phyloP scores from a whole-genome alignment of 1,284 basidiomycete species.

The Paramarasmius palmivorus region DNA sequence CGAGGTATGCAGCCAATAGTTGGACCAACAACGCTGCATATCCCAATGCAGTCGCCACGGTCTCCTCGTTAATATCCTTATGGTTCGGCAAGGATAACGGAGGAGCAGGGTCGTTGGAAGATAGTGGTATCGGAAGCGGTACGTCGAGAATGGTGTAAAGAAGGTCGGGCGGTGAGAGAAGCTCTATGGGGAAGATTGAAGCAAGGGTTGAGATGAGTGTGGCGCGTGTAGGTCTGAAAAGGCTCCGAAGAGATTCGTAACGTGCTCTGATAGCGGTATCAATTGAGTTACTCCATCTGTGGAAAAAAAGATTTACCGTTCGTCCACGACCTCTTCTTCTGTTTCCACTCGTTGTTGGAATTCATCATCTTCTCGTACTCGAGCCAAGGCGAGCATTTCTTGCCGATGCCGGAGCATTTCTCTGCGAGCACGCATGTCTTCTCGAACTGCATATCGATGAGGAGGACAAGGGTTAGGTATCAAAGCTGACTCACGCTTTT shows the following conservation, averaged over 20 bases:
- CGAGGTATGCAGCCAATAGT: slow-evolving; percentile 77
- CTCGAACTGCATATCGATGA: too few species aligned
- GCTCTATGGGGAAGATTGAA: slow-evolving; percentile 85
- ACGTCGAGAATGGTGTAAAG: slow-evolving; percentile 83
- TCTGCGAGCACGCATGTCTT: slow-evolving; percentile 40
- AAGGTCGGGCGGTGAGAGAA: slow-evolving; percentile 77
- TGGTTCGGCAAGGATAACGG: slow-evolving; percentile 67
- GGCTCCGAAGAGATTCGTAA: slow-evolving; percentile 45
- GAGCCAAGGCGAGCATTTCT: slow-evolving; percentile 47
- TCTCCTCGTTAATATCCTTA: slow-evolving; percentile 80
- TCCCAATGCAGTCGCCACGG: slow-evolving; percentile 83
- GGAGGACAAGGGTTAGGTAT: slow-evolving; percentile 6
- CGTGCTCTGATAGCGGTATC: slow-evolving; percentile 38
- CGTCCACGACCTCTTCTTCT: slow-evolving; percentile 38
- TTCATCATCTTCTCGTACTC: slow-evolving; percentile 41
- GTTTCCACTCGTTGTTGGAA: slow-evolving; percentile 30
- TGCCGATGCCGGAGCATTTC: slow-evolving; percentile 49
- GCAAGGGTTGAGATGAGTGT: slow-evolving; percentile 77
- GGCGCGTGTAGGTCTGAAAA: slow-evolving; percentile 59
- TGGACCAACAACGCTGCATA: slow-evolving; percentile 86
- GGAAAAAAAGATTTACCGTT: slow-evolving; percentile 38
- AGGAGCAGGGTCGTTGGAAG: slow-evolving; percentile 81
- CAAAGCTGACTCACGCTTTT: slow-evolving; percentile 43
- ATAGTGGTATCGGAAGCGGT: slow-evolving; percentile 82
- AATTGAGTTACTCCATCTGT: slow-evolving; percentile 8